Evolutionary conservation across 106 monocot genomes (phyloP), one percentile per base, ranked within the genome.

Genomic region (Apostasia ramifera): DNA sequence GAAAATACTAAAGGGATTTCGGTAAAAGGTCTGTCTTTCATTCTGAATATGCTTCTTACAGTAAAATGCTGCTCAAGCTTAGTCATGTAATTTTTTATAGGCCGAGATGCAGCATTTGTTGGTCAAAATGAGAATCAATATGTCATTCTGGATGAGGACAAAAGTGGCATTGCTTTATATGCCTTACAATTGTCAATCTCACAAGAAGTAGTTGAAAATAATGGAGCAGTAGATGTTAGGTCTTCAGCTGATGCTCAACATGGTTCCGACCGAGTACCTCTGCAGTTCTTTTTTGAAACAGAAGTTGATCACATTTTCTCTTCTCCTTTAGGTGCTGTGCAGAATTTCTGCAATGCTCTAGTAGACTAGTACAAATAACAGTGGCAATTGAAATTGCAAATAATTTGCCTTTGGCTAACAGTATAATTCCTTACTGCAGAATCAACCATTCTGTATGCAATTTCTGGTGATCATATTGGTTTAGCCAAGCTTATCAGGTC

Each of bases 61-160:
- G 4, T 50, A 8, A 50, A 50, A 8, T 8, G 8, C 50, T 8
- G 8, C 8, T 50, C 8, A 26, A 26, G 26, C 26, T 26, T 26
- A 26, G 8, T 50, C 8, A 5, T 5, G 50, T 50, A 50, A 50
- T 50, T 50, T 50, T 50, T 50, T 65, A 42, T 70, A 98, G 97
- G 97, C 15, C 70, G 92, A 81, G 97, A 98, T 78, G 92, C 78
- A 55, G 92, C 97, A 70, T 59, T 98, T 79, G 67, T 90, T 66
- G 92, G 97, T 58, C 81, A 83, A 58, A 84, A 79, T 68, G 90
- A 98, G 44, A 90, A 79, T 70, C 92, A 87, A 58, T 98, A 93
- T 85, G 92, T 85, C 57, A 87, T 98, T 71, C 83, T 98, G 54
- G 92, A 92, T 74, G 97, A 90, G 74, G 97, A 98, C 76, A 92